These are phyloP conservation scores for Auricularia heimuer DNA, from an alignment of 768 basidiomycete species.

Conservation along the genomic window DNA sequence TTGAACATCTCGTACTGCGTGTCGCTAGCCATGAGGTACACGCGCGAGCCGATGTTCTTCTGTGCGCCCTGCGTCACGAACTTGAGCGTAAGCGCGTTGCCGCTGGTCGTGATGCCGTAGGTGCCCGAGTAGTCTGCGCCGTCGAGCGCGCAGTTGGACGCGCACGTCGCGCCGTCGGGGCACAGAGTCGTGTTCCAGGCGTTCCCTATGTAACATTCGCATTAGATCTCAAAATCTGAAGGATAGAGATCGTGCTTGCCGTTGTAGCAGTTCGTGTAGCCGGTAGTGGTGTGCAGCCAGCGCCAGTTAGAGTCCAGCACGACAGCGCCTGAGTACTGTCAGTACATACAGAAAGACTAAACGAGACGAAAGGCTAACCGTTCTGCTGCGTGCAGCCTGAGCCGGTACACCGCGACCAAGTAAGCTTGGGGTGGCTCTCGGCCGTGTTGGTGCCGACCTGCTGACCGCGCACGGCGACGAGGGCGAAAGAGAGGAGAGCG, in stretches of 20 bases:
- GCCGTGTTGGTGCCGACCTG: slow-evolving; percentile 39
- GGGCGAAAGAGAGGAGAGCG: too few species aligned
- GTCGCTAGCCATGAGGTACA: slow-evolving; percentile 39
- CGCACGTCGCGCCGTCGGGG: slow-evolving; percentile 22
- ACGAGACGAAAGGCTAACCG: not conserved
- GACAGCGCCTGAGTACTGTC: too few species aligned
- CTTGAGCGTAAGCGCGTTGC: slow-evolving; percentile 37
- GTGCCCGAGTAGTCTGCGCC: slow-evolving; percentile 38
- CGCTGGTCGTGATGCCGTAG: slow-evolving; percentile 43
- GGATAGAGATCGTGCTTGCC: slow-evolving; percentile 18
- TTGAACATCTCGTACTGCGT: slow-evolving; percentile 40
- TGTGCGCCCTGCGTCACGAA: slow-evolving; percentile 32
- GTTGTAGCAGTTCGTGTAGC: slow-evolving; percentile 28
- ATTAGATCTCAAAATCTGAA: not conserved
- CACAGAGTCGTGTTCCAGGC: slow-evolving; percentile 24
- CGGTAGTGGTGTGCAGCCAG: slow-evolving; percentile 17
- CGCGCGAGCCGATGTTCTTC: slow-evolving; percentile 23
- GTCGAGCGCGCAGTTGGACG: slow-evolving; percentile 25
- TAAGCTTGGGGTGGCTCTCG: not conserved
- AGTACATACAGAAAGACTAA: too few species aligned
- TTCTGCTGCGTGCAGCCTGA: not conserved
- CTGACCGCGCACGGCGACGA: slow-evolving; percentile 24
- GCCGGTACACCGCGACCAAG: not conserved
- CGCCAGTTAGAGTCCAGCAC: too few species aligned
- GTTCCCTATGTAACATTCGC: slow-evolving; percentile 13